Base-by-base conservation (phyloP, 352 stramenopile species). In the Blastocystis sp. region DNA sequence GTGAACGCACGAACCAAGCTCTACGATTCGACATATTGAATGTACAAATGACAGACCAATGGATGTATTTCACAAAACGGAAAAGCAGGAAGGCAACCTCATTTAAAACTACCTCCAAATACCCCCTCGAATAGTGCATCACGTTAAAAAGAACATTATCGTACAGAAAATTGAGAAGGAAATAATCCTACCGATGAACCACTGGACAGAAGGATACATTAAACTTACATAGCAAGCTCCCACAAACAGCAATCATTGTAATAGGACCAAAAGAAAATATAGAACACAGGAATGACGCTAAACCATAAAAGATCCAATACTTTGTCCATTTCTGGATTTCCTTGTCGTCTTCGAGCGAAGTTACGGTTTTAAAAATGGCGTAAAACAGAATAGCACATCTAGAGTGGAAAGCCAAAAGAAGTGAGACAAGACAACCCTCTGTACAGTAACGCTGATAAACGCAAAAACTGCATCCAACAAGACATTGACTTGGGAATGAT, bases 251-350 rank as follows among this genome's bases (percentile, higher is more conserved):
- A 47, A 47, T 23, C 45, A 61, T 80, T 18, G 55, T 34, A 29
- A 80, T 29, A 7, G 39, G n/a, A 45, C 70, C 70, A 26, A 43
- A 7, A 39, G 11, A 13, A 15, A 61, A 39, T n/a, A 41, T 45
- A 18, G 39, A 37, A 41, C 70, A 80, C 1, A 80, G 3, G 41
- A 61, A 61, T 20, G 70, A 80, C 9, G 55, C 9, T 41, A 80
- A 15, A n/a, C 70, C 70, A 20, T 80, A 80, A 41, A 62, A 80
- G 13, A 80, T 54, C 70, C 70, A 80, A 43, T 66, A 80, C 70
- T 80, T 80, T n/a, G 55, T n/a, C 70, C 70, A 80, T 18, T 64
- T 62, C 45, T 9, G 8, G 13, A 43, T n/a, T 39, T 62, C 70
- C 7, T 63, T 80, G 18, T 80, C 70, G 45, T 80, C 70, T 26